Percentiles rank a stretch among this genome's conserved stretches.
Conservation (phyloP, 306 rosid species). For the Trifolium repens region DNA sequence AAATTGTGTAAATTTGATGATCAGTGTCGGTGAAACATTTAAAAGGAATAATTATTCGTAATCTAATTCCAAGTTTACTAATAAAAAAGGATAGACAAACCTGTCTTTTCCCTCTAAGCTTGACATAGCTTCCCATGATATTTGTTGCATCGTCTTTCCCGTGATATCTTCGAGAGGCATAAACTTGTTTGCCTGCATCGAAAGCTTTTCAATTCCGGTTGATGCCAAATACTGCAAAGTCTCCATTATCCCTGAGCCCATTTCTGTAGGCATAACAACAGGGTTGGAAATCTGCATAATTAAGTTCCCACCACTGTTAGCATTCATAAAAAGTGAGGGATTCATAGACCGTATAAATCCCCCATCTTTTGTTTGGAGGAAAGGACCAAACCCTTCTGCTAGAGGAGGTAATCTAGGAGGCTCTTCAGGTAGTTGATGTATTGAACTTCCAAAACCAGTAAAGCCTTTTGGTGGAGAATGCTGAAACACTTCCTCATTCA, state of each 20-base stretch:
- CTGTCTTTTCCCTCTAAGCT: constrained; percentile 61
- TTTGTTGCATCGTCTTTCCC: constrained; percentile 89
- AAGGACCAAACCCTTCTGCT: constrained; percentile 82
- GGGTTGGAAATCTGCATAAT: constrained; percentile 93
- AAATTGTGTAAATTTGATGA: constrained; percentile 28
- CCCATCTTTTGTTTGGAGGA: constrained; percentile 80
- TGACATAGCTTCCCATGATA: constrained; percentile 82
- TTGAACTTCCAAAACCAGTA: constrained; percentile 74
- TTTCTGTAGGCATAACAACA: constrained; percentile 88
- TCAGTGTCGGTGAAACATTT: constrained; percentile 17
- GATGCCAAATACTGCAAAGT: constrained; percentile 79
- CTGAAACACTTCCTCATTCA: constrained; percentile 81
- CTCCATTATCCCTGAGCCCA: constrained; percentile 88
- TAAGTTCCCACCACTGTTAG: constrained; percentile 70
- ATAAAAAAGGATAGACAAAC: constrained; percentile 52
- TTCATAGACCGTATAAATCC: constrained; percentile 84
- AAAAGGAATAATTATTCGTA: constrained; percentile 5
- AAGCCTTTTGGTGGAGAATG: constrained; percentile 66
- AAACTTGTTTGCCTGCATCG: constrained; percentile 85
- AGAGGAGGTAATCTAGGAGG: constrained; percentile 71
- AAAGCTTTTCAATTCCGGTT: constrained; percentile 90
- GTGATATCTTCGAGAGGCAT: constrained; percentile 94
- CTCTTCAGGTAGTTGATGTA: constrained; percentile 56
- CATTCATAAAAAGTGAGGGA: constrained; percentile 69
- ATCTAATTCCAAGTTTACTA: constrained; percentile 6